Percentiles rank a stretch among this genome's conserved stretches.
Conservation (phyloP, 139 green algal species). For the Tetradesmus lagerheimii region DNA sequence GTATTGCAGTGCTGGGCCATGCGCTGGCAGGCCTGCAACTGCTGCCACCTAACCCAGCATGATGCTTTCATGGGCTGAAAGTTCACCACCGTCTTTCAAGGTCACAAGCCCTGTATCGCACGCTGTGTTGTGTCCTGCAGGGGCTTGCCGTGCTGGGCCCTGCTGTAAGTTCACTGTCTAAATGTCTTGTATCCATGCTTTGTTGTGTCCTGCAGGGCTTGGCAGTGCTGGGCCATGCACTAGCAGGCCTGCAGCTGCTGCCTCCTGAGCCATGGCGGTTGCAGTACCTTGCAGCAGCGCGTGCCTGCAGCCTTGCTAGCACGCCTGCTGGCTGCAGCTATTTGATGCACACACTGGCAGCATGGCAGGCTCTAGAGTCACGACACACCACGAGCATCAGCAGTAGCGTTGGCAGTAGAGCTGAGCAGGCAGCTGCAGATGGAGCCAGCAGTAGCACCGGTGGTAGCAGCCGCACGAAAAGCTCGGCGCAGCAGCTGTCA, state of each 20-base stretch:
- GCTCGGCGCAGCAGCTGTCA: background rate
- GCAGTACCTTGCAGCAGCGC: background rate
- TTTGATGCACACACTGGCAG: slow-evolving; percentile 21
- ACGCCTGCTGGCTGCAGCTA: slow-evolving; percentile 42
- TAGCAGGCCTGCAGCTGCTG: slow-evolving; percentile 14
- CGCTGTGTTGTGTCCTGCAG: no score
- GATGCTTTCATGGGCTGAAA: no score
- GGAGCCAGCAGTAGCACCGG: background rate
- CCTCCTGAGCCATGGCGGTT: background rate
- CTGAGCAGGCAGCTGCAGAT: background rate
- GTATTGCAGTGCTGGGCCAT: slow-evolving; percentile 30
- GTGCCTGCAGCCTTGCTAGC: background rate
- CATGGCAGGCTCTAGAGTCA: background rate
- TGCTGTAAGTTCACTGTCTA: no score
- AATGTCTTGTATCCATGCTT: background rate
- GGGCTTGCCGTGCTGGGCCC: background rate
- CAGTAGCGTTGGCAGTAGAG: background rate
- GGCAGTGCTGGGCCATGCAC: slow-evolving; percentile 25
- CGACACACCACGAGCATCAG: background rate
- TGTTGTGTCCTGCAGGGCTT: slow-evolving; percentile 6
- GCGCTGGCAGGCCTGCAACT: slow-evolving; percentile 17
- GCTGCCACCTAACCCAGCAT: background rate
- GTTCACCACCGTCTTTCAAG: no score
- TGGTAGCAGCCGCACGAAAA: background rate
- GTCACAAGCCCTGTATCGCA: no score